Base-by-base conservation (phyloP, 768 basidiomycete genomes). In the Strobilomyces echinocephalus region DNA sequence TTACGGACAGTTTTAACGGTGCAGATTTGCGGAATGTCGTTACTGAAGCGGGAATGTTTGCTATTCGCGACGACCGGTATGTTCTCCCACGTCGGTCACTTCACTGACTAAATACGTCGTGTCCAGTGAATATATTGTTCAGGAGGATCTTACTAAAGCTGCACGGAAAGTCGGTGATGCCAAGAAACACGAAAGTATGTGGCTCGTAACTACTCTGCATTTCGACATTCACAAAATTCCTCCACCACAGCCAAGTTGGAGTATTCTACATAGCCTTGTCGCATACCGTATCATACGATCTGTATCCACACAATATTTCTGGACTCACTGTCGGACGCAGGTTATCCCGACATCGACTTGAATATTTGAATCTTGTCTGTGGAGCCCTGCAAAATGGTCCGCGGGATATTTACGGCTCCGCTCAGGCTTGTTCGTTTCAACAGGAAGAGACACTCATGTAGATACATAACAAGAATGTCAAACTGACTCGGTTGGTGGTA, bases 1-100 rank as follows among this genome's bases (percentile, higher is more conserved):
- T 95, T 24, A 88, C 88, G 0, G 95, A 97, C 61, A 81, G 80
- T 0, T 97, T 97, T 76, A 98, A 97, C 67, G 97, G 97, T 50
- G 97, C 97, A 16, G 97, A 98, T 75, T 69, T 97, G 65, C 81
- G 94, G 45, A 98, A 98, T 67, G 90, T 97, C 21, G 84, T 95
- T 40, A 97, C 93, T 4, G 94, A 95, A 70, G 88, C 91, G 20
- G 95, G 95, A 42, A 95, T 99, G 93, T 98, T 97, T 65, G 97
- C 97, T 8, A 97, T 99, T 62, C 82, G 97, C 43, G 95, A 97
- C 55, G 95, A 97, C 62, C 79, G 91, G 89, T 87, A 51, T 50
- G 80, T 67, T 5, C 10, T 26, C n/a, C 45, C 38, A 31, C 4
- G 10, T 45, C 18, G 46, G 18, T 14, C 18, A n/a, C 34, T 26